Conservation (phyloP, 768 basidiomycete species). For the Xanthoconium purpureum region DNA sequence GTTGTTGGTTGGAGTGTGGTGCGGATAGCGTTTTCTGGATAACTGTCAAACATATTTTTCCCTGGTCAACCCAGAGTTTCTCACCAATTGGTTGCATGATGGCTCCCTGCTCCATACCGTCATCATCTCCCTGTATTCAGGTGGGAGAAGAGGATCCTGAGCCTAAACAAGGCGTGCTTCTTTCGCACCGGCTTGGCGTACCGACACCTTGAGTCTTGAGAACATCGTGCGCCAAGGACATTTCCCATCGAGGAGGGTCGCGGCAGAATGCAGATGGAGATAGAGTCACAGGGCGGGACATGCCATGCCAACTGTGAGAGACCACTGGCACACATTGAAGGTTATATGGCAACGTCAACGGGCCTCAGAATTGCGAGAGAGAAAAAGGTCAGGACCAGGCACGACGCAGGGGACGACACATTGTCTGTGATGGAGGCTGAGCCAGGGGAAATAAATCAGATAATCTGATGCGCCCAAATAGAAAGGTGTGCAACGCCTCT, state of each 20-base stretch:
- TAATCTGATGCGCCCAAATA: constrained; percentile 20
- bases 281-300: neutral
- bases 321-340: neutral
- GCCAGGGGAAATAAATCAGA: constrained; percentile 6
- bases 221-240: neutral
- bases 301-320: neutral
- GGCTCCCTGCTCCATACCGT: constrained; percentile 2
- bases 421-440: constrained; percentile 14
- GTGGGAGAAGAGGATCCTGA: neutral
- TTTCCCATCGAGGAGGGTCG: constrained; percentile 23
- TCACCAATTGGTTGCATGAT: constrained; percentile 9
- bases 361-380: neutral
- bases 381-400: constrained; percentile 15
- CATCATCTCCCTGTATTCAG: constrained; percentile 3
- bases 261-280: constrained; percentile 2
- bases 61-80: constrained; percentile 6
- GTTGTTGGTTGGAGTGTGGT: neutral
- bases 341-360: neutral
- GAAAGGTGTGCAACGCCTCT: neutral
- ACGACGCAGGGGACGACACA: constrained; percentile 2
- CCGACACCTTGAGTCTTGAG: neutral
- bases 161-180: neutral
- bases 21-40: constrained; percentile 1
- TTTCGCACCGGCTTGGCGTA: constrained; percentile 10
- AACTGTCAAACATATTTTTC: neutral